Percentiles rank a stretch among this genome's conserved stretches.
Evolutionary conservation across 108 stramenopile species (phyloP).

Genomic region (Fistulifera solaris): DNA sequence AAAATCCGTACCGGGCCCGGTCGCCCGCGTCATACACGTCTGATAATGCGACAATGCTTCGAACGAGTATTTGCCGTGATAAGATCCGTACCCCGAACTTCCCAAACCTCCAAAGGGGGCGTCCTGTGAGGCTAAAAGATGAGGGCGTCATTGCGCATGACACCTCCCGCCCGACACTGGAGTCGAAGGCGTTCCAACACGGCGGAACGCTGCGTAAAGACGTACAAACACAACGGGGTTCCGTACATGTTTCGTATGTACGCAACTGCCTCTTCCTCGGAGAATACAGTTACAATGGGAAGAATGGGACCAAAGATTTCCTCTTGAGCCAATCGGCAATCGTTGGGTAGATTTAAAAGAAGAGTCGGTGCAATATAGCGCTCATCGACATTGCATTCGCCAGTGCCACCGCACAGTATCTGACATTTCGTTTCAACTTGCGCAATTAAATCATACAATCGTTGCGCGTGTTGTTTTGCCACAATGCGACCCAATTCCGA

Average conservation of each 20-base stretch:
- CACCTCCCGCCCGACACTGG: slow-evolving; percentile 38
- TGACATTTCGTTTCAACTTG: slow-evolving; percentile 25
- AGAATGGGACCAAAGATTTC: slow-evolving; percentile 89
- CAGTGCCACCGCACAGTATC: slow-evolving; percentile 34
- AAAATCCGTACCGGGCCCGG: slow-evolving; percentile 10
- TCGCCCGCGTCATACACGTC: slow-evolving; percentile 18
- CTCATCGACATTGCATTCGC: slow-evolving; percentile 19
- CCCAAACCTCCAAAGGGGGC: slow-evolving; percentile 82
- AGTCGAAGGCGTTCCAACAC: slow-evolving; percentile 34
- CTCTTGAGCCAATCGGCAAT: slow-evolving; percentile 54
- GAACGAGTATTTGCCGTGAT: slow-evolving; percentile 61
- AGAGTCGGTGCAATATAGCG: slow-evolving; percentile 57
- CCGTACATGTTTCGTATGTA: slow-evolving; percentile 23
- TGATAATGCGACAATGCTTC: slow-evolving; percentile 64
- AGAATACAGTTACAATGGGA: slow-evolving; percentile 50
- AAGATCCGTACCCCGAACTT: slow-evolving; percentile 53
- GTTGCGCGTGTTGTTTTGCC: slow-evolving; percentile 22
- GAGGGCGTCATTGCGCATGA: slow-evolving; percentile 54
- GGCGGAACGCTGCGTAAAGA: slow-evolving; percentile 41
- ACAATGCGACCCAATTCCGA: slow-evolving; percentile 45
- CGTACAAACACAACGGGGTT: slow-evolving; percentile 66
- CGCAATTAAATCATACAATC: slow-evolving; percentile 24
- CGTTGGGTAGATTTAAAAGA: slow-evolving; percentile 36
- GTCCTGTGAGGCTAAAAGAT: slow-evolving; percentile 31
- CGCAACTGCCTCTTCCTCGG: slow-evolving; percentile 46